phyloP scores from a whole-genome alignment of 768 basidiomycete species.

The Trametes sanguinea region DNA sequence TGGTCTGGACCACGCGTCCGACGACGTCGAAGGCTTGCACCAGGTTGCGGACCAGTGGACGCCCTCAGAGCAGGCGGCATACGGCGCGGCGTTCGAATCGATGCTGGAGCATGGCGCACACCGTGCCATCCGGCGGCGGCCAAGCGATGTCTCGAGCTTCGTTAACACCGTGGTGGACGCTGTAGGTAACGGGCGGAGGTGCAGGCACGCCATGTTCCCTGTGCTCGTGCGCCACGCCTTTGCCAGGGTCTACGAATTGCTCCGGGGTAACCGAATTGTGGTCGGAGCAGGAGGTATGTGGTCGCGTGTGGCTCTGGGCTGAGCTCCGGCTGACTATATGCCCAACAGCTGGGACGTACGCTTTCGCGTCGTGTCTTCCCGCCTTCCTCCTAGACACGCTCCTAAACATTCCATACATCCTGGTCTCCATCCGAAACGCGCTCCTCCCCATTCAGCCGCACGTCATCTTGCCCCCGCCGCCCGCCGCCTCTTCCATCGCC shows the following conservation, averaged over 20 bases:
- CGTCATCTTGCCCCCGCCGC: slow-evolving; percentile 28
- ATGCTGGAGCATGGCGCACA: slow-evolving; percentile 42
- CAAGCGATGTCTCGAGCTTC: slow-evolving; percentile 58
- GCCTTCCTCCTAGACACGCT: slow-evolving; percentile 61
- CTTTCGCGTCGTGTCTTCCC: slow-evolving; percentile 70
- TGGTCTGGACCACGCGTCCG: slow-evolving; percentile 24
- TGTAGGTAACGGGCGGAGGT: slow-evolving; percentile 55
- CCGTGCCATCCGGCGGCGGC: slow-evolving; percentile 50
- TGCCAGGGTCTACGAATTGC: slow-evolving; percentile 54
- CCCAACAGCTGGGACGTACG: slow-evolving; percentile 65
- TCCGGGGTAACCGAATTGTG: slow-evolving; percentile 67
- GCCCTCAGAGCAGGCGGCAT: slow-evolving; percentile 68
- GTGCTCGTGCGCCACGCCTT: slow-evolving; percentile 39
- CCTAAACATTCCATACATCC: slow-evolving; percentile 63
- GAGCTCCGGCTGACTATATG: background rate
- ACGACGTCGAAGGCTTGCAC: slow-evolving; percentile 38
- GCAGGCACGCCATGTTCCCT: slow-evolving; percentile 28
- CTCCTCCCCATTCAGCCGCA: slow-evolving; percentile 56
- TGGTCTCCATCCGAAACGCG: slow-evolving; percentile 63
- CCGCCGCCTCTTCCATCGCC: slow-evolving; percentile 6
- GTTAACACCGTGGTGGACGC: slow-evolving; percentile 59
- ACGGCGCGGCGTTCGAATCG: slow-evolving; percentile 68
- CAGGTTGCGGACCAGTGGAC: slow-evolving; percentile 69
- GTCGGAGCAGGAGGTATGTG: slow-evolving; percentile 79
- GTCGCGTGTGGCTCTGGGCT: background rate